Percentiles rank a stretch among this genome's conserved stretches.
These are phyloP conservation scores for Globisporangium radiosum DNA, from an alignment of 352 stramenopile genomes.

Conservation along the genomic window DNA sequence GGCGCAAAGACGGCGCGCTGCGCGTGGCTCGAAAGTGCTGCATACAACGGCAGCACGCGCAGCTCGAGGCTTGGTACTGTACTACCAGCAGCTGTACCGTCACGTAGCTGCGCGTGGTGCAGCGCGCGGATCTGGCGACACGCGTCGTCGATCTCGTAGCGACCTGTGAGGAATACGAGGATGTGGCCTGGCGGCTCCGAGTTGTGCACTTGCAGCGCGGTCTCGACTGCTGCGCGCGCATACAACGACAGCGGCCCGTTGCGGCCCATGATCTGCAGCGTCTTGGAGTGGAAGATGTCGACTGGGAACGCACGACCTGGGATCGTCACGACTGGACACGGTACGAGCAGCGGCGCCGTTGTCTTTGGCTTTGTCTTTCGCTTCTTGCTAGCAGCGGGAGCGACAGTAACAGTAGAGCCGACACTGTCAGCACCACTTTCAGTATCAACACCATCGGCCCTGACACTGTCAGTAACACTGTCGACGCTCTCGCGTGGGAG, in stretches of 20 bases:
- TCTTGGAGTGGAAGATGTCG: conserved; percentile 90
- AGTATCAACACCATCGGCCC: no score
- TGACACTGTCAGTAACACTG: no score
- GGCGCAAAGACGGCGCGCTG: conserved; percentile 94
- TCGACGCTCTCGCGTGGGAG: not conserved
- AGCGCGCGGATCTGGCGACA: conserved; percentile 80
- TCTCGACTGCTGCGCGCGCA: conserved; percentile 61
- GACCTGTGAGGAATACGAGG: conserved; percentile 93
- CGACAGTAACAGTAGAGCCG: not conserved
- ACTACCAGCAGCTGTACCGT: conserved; percentile 5
- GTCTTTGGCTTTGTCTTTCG: conserved; percentile 3
- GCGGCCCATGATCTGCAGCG: conserved; percentile 67
- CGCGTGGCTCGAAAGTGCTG: conserved; percentile 87
- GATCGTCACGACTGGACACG: conserved; percentile 84
- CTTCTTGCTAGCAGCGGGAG: conserved; percentile 7
- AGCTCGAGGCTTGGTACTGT: conserved; percentile 30
- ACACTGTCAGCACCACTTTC: no score
- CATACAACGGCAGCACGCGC: conserved; percentile 91
- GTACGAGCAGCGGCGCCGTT: not conserved
- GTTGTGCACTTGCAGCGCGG: conserved; percentile 69
- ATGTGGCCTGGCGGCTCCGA: conserved; percentile 81
- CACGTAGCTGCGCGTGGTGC: conserved; percentile 14
- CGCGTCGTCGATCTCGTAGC: conserved; percentile 90
- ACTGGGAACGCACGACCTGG: conserved; percentile 91
- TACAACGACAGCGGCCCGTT: conserved; percentile 59